Base-by-base conservation (phyloP, 2,329 filamentous ascomycete genomes). In the Ophiosphaerella herpotricha region DNA sequence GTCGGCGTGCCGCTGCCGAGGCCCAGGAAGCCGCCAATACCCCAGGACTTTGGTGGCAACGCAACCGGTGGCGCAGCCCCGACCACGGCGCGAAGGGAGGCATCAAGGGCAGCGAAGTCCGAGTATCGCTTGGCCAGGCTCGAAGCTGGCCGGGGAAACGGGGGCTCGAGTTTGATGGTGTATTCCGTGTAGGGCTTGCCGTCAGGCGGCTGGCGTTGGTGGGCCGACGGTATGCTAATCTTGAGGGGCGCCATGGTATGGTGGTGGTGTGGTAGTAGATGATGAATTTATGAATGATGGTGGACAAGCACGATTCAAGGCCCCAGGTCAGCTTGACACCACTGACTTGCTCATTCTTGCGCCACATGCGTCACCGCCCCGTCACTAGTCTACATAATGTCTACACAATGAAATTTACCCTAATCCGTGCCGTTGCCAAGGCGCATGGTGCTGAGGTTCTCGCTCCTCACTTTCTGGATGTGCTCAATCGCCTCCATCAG, bases 51-150 rank as follows among this genome's bases (percentile, higher is more conserved):
- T 12, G 76, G 77, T 1, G 90, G 90, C 2, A 93, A 78, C 0
- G 87, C 76, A 1, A 78, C 77, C 0, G 90, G 90, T 7, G 90
- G 89, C 16, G 87, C 72, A 18, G 77, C 67, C 61, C 85, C 85
- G 48, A 86, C 82, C 42, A 84, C 77, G 35, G 80, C 75, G 16
- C 79, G 78, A 7, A 95, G 80, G 4, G 81, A 74, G 26, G 77
- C 72, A 74, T 94, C 84, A 13, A 95, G 84, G 39, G 79, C 71
- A 47, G 78, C 77, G 67, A 94, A 94, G 69, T 94, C 90, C 45
- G 86, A 90, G 78, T 93, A 95, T 63, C 90, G 88, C 74, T 92
- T 93, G 65, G 86, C 85, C 5, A 91, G 80, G 57, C 88, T 86
- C 63, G 87, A 89, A 4, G 88, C 88, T 40, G 88, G 85, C 12